Conservation (phyloP, 345 rosid species). For the Citrus maxima region DNA sequence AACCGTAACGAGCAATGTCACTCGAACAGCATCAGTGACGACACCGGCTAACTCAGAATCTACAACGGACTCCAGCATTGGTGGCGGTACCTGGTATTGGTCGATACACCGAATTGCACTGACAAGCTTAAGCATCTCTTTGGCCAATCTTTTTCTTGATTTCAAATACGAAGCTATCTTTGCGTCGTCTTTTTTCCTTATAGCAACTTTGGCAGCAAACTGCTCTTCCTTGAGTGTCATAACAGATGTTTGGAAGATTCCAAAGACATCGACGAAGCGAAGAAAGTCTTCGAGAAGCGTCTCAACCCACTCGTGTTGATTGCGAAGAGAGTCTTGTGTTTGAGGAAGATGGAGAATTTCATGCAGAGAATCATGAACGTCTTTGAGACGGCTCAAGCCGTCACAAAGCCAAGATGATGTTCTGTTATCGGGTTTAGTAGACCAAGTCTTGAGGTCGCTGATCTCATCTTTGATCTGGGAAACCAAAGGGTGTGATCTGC, state of each 20-base stretch:
- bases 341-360: slow-evolving; percentile 62
- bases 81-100: slow-evolving; percentile 7
- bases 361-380: slow-evolving; percentile 38
- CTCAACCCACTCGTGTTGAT: slow-evolving; percentile 39
- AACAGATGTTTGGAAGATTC: slow-evolving; percentile 43
- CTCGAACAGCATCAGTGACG: slow-evolving; percentile 32
- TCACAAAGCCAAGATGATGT: slow-evolving; percentile 41
- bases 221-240: slow-evolving; percentile 50
- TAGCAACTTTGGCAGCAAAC: slow-evolving; percentile 40
- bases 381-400: slow-evolving; percentile 35
- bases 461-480: slow-evolving; percentile 40
- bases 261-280: slow-evolving; percentile 50
- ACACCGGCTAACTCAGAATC: slow-evolving; percentile 33
- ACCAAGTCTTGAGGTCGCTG: slow-evolving; percentile 29
- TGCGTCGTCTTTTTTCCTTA: slow-evolving; percentile 49
- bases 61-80: slow-evolving; percentile 1
- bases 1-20: slow-evolving; percentile 36
- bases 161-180: slow-evolving; percentile 28
- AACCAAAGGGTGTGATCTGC: slow-evolving; percentile 55
- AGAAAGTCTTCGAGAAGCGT: slow-evolving; percentile 53
- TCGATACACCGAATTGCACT: slow-evolving; percentile 21
- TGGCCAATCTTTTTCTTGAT: slow-evolving; percentile 34
- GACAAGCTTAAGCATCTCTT: slow-evolving; percentile 39
- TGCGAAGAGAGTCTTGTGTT: slow-evolving; percentile 40
- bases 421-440: slow-evolving; percentile 15